phyloP scores from a whole-genome alignment of 2,329 filamentous ascomycete genomes.

The Cytospora mali region DNA sequence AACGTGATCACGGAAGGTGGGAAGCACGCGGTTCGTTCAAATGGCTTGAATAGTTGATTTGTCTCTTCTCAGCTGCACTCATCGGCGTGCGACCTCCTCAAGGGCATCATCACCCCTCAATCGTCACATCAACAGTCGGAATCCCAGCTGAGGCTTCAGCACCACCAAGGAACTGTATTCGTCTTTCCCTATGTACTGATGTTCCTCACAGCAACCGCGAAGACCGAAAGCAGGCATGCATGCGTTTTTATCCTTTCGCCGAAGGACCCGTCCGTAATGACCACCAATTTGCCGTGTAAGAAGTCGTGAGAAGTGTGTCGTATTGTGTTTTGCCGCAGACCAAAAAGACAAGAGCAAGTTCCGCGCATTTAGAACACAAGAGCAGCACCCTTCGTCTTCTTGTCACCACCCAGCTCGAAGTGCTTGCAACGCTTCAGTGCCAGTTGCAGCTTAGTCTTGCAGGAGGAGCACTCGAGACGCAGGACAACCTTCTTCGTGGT shows the following conservation, averaged over 20 bases:
- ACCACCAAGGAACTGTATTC: slow-evolving; percentile 27
- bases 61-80: slow-evolving; percentile 18
- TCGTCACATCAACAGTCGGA: slow-evolving; percentile 19
- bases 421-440: slow-evolving; percentile 99
- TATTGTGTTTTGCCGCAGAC: slow-evolving; percentile 26
- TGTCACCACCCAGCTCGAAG: slow-evolving; percentile 99
- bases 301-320: slow-evolving; percentile 28
- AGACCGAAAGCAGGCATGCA: slow-evolving; percentile 30
- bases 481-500: slow-evolving; percentile 99
- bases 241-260: slow-evolving; percentile 29
- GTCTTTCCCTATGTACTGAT: slow-evolving; percentile 28
- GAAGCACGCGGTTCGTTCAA: not conserved
- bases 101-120: slow-evolving; percentile 18
- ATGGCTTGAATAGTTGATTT: slow-evolving; percentile 25
- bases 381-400: slow-evolving; percentile 99
- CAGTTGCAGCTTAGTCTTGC: slow-evolving; percentile 98
- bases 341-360: slow-evolving; percentile 26
- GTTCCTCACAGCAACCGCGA: slow-evolving; percentile 27
- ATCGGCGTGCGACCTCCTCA: slow-evolving; percentile 14
- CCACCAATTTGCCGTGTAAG: slow-evolving; percentile 29
- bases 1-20: not conserved
- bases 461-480: slow-evolving; percentile 93
- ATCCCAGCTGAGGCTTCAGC: slow-evolving; percentile 21
- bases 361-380: slow-evolving; percentile 87
- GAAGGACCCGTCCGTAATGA: slow-evolving; percentile 30